Evolutionary conservation across 257 asterid species (phyloP).

Genomic region (Oldenlandia corymbosa): DNA sequence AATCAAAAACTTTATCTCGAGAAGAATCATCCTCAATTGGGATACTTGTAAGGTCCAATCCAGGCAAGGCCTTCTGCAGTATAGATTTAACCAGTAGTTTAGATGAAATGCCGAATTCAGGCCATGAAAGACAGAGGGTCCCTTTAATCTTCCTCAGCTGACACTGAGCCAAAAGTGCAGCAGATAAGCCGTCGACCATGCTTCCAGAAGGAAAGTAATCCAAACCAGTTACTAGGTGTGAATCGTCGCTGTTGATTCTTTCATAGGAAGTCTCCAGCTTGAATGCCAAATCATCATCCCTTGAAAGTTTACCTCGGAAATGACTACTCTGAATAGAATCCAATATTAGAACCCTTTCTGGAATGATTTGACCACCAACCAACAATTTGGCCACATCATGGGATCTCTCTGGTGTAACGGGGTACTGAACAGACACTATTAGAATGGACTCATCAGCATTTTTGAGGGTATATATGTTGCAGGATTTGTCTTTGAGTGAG

Average conservation of each 20-base stretch:
- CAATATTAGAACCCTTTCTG: slow-evolving; percentile 72
- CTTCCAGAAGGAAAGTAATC: slow-evolving; percentile 93
- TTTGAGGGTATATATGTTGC: slow-evolving; percentile 63
- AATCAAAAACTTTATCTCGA: slow-evolving; percentile 51
- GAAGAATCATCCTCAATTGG: slow-evolving; percentile 44
- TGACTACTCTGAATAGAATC: slow-evolving; percentile 68
- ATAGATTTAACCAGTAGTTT: slow-evolving; percentile 52
- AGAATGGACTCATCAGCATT: slow-evolving; percentile 40
- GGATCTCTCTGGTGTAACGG: slow-evolving; percentile 75
- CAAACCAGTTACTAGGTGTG: slow-evolving; percentile 42
- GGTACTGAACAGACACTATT: slow-evolving; percentile 61
- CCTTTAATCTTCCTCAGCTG: slow-evolving; percentile 68
- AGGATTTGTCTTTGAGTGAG: slow-evolving; percentile 70
- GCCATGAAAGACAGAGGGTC: slow-evolving; percentile 75
- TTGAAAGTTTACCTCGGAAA: slow-evolving; percentile 73
- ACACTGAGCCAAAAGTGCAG: slow-evolving; percentile 76
- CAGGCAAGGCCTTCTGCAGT: slow-evolving; percentile 46
- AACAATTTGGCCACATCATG: slow-evolving; percentile 64
- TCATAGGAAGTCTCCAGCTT: slow-evolving; percentile 76
- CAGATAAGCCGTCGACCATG: slow-evolving; percentile 78
- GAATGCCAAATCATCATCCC: slow-evolving; percentile 62
- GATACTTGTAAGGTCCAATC: slow-evolving; percentile 30
- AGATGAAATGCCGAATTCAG: slow-evolving; percentile 61
- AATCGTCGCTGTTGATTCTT: slow-evolving; percentile 30
- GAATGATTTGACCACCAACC: slow-evolving; percentile 57